Conservation (phyloP, 106 monocot species). For the Apostasia ramifera region DNA sequence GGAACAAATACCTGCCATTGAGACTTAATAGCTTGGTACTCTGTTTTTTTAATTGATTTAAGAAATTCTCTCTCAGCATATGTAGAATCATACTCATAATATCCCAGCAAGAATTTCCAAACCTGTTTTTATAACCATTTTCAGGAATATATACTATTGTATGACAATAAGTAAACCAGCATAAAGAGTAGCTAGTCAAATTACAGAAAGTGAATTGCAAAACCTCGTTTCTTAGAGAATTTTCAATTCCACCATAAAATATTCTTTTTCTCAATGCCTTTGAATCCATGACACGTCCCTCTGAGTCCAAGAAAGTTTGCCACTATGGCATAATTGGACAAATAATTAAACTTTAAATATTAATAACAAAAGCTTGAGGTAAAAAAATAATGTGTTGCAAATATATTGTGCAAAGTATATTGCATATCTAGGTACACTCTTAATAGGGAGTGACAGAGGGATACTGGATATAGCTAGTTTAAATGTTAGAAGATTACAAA, state of each 20-base stretch:
- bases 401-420: too few species aligned
- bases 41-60: slow-evolving; percentile 39
- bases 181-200: background rate
- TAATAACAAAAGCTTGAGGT: background rate
- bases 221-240: slow-evolving; percentile 77
- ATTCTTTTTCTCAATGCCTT: slow-evolving; percentile 74
- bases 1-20: slow-evolving; percentile 49
- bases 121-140: slow-evolving; percentile 17
- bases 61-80: slow-evolving; percentile 71
- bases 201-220: background rate
- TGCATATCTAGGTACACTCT: too few species aligned
- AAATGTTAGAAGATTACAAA: too few species aligned
- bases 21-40: slow-evolving; percentile 63
- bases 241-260: slow-evolving; percentile 94
- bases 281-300: slow-evolving; percentile 78
- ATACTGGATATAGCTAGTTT: too few species aligned
- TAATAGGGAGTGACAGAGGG: too few species aligned
- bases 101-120: slow-evolving; percentile 67
- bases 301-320: slow-evolving; percentile 58
- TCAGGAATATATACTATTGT: background rate
- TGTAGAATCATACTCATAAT: slow-evolving; percentile 58
- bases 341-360: background rate
- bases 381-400: too few species aligned
- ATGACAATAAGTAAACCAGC: background rate
- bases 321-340: slow-evolving; percentile 33